Percentiles rank a stretch among this genome's conserved stretches.
Evolutionary conservation across 164 flowering plant genomes (phyloP).

Genomic region (Akebia trifoliata): DNA sequence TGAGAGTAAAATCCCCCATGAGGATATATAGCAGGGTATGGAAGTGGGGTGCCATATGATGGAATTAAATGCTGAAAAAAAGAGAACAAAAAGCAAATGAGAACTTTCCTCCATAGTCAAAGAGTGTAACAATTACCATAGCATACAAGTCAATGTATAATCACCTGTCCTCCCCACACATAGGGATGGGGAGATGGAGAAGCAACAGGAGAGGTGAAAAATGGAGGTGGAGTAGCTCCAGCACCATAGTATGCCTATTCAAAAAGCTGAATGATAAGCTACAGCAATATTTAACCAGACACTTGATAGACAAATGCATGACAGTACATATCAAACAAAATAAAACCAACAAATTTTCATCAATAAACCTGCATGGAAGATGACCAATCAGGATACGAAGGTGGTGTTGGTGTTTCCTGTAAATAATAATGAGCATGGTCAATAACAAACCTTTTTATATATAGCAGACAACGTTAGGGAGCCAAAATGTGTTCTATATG

Average conservation of each 20-base stretch:
- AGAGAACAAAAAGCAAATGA: constrained; percentile 13
- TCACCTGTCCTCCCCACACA: constrained; percentile 83
- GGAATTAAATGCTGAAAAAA: constrained; percentile 71
- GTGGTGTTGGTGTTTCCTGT: constrained; percentile 22
- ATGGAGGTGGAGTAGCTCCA: constrained; percentile 59
- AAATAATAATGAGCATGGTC: constrained; percentile 6
- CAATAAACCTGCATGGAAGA: constrained; percentile 68
- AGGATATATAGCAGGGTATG: constrained; percentile 85
- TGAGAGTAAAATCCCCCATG: constrained; percentile 76
- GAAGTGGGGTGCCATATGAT: constrained; percentile 57
- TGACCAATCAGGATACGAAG: constrained; percentile 63
- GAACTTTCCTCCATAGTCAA: not conserved
- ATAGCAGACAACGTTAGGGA: no score
- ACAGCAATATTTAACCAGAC: constrained; percentile 3
- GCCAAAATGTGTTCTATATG: no score
- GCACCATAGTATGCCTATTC: constrained; percentile 77
- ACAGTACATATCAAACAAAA: no score
- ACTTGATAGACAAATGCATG: not conserved
- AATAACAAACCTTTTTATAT: not conserved
- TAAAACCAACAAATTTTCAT: not conserved
- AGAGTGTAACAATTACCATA: not conserved
- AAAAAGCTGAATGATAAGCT: constrained; percentile 20
- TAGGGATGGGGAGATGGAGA: constrained; percentile 82
- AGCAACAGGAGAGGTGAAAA: constrained; percentile 56
- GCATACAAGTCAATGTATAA: not conserved